phyloP scores from a whole-genome alignment of 176 grass and related monocot species.

The Hordeum marinum region DNA sequence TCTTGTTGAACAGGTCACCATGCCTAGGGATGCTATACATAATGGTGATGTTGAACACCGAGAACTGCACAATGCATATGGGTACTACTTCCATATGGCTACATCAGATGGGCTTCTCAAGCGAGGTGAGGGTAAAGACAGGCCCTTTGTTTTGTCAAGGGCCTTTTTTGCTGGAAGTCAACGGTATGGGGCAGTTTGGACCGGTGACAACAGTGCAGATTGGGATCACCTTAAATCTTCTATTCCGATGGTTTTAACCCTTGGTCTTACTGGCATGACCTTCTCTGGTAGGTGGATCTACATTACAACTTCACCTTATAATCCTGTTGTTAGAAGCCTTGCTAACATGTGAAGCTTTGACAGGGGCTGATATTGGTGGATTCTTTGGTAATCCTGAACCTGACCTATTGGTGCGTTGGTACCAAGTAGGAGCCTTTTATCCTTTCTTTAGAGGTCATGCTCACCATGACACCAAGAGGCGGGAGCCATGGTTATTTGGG shows the following conservation, averaged over 20 bases:
- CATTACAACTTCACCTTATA: constrained; percentile 4
- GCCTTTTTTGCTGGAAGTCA: constrained; percentile 95
- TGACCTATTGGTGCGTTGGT: constrained; percentile 89
- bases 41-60: constrained; percentile 78
- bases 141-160: constrained; percentile 96
- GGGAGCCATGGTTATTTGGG: constrained; percentile 98
- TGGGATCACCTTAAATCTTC: constrained; percentile 96
- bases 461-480: constrained; percentile 95
- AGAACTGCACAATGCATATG: constrained; percentile 97
- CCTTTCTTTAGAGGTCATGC: constrained; percentile 96
- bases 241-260: constrained; percentile 88
- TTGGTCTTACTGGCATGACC: constrained; percentile 90
- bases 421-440: constrained; percentile 97
- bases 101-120: constrained; percentile 81
- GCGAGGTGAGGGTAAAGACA: constrained; percentile 76
- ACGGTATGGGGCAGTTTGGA: constrained; percentile 87
- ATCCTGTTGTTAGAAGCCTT: background rate
- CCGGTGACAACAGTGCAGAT: constrained; percentile 86
- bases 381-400: constrained; percentile 95
- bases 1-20: constrained; percentile 61
- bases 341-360: constrained; percentile 24
- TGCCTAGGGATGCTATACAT: constrained; percentile 93
- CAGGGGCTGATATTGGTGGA: constrained; percentile 94
- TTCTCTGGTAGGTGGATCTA: constrained; percentile 73
- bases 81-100: constrained; percentile 99